These are phyloP conservation scores for Tephrocybe sp. DNA, from an alignment of 768 basidiomycete species.

Conservation along the genomic window DNA sequence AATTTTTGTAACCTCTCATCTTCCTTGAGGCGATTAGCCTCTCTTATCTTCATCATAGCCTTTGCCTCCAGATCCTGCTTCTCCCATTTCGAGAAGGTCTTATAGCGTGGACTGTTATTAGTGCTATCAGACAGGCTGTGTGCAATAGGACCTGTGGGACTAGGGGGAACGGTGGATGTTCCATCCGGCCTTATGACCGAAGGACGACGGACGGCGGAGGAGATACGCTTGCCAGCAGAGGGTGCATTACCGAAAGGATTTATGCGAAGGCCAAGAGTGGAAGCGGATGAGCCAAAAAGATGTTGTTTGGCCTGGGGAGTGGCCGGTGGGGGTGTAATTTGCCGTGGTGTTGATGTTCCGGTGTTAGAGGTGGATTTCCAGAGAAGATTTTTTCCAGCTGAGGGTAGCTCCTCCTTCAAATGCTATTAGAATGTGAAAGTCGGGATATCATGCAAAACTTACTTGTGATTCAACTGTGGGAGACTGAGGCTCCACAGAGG, in stretches of 20 bases:
- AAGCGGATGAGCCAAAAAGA: constrained; percentile 43
- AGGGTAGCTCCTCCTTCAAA: constrained; percentile 17
- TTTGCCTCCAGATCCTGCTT: constrained; percentile 83
- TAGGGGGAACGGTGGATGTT: constrained; percentile 9
- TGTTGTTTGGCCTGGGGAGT: constrained; percentile 23
- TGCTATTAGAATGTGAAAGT: constrained; percentile 3
- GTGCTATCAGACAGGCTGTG: constrained; percentile 52
- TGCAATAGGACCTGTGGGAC: constrained; percentile 24
- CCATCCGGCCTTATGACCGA: constrained; percentile 23
- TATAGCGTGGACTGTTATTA: constrained; percentile 39
- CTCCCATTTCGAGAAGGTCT: constrained; percentile 77
- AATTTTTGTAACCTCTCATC: constrained; percentile 33
- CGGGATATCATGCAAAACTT: constrained; percentile 11
- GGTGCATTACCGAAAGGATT: constrained; percentile 47
- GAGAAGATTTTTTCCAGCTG: constrained; percentile 63
- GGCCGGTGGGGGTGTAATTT: constrained; percentile 22
- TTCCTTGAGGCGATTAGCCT: constrained; percentile 45
- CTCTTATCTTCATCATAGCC: constrained; percentile 71
- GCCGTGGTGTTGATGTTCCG: constrained; percentile 32
- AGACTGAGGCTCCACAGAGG: constrained; percentile 40
- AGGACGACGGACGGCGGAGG: constrained; percentile 44
- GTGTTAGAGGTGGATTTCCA: constrained; percentile 57
- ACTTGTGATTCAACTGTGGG: constrained; percentile 39
- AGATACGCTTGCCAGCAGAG: constrained; percentile 33
- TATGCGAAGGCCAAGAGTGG: constrained; percentile 41